phyloP scores from a whole-genome alignment of 331 rosid species.

The Quercus tomentella region DNA sequence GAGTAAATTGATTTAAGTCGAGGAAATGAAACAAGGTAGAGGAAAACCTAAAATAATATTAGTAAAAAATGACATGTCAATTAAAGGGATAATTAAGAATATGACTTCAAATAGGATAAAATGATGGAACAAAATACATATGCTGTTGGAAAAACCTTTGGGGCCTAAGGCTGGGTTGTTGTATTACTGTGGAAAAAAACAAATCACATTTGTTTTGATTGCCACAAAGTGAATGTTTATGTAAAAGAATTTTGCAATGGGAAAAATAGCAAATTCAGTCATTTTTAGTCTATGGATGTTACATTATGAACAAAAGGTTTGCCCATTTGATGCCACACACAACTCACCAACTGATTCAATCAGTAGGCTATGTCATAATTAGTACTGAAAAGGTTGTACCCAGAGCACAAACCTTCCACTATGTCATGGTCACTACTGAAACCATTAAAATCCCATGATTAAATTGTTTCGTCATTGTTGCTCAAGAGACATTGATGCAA shows the following conservation, averaged over 20 bases:
- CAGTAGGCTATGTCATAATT: conserved; percentile 3
- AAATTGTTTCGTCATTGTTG: neutral
- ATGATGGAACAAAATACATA: too few species aligned
- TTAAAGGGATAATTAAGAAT: too few species aligned
- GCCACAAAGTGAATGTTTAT: neutral
- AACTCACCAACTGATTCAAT: conserved; percentile 3
- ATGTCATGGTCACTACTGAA: neutral
- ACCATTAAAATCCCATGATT: neutral
- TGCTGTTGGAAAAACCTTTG: too few species aligned
- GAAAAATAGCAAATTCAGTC: conserved; percentile 1
- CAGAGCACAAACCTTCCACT: neutral
- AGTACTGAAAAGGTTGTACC: neutral
- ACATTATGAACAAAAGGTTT: conserved; percentile 4
- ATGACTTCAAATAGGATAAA: too few species aligned
- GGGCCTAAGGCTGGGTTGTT: too few species aligned
- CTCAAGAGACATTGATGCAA: neutral
- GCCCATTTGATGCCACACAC: neutral
- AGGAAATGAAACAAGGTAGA: too few species aligned
- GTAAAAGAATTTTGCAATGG: conserved; percentile 1
- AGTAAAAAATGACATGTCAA: too few species aligned
- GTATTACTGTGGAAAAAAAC: neutral
- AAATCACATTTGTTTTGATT: neutral
- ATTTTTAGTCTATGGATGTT: neutral
- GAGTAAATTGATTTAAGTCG: too few species aligned
- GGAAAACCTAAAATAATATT: too few species aligned